Evolutionary conservation across 1,139 yeast genomes (phyloP), one percentile per base, ranked within the genome.

Genomic region (Candida dubliniensis): DNA sequence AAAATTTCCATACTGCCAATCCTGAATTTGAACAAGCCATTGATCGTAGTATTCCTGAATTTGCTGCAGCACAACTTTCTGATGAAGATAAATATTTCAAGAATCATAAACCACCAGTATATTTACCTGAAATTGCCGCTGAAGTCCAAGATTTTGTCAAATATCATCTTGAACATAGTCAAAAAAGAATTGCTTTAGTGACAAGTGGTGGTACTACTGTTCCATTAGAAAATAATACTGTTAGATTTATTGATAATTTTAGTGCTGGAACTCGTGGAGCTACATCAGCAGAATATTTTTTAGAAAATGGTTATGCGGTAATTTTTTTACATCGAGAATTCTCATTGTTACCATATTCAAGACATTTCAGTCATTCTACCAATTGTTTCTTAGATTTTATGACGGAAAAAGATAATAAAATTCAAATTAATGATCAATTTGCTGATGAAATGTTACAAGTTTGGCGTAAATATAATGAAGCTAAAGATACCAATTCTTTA

Each of bases 201-300:
- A 93, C 98, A 0, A 83, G 93, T 9, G 99, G 99, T n/a, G 99
- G 99, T 30, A 93, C 99, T 1, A 91, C 98, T 0, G 99, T 95
- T 0, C 99, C 99, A 0, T 71, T 93, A 52, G 99, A 93, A 58
- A 90, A 90, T 65, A 93, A 95, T 59, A 95, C 99, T 0, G 99
- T 93, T 12, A 68, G 99, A 46, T 93, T 93, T 65, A 90, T 93
- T 59, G 99, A 93, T 64, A 93, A 93, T 61, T 95, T 95, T 63
- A 85, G 96, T 55, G 98, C 98, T 25, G 99, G 99, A 23, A 93
- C 98, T 1, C 79, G 99, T 64, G 99, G 99, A 44, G 96, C 99
- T 8, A 84, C 96, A 0, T 84, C 95, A 32, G 96, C 98, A 4
- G 99, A 93, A 63, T 85, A 88, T 61, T 88, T 93, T 54, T 69